phyloP scores from a whole-genome alignment of 2,329 filamentous ascomycete species.

The Allantophomopsis lycopodina region DNA sequence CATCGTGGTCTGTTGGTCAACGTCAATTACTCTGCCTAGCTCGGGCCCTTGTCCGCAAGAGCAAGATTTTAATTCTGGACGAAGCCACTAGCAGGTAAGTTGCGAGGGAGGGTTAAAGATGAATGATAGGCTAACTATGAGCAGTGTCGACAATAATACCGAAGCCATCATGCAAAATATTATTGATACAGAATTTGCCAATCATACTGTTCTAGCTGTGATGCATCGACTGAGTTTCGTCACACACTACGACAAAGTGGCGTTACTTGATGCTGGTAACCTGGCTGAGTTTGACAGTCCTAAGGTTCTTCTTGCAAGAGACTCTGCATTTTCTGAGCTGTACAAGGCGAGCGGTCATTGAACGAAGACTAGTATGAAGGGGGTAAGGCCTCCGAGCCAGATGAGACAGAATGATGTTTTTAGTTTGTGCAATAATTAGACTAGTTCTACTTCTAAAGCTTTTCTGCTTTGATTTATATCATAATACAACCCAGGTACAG shows the following conservation, averaged over 20 bases:
- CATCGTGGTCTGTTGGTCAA: constrained; percentile 27
- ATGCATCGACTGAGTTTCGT: constrained; percentile 25
- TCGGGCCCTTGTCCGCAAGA: constrained; percentile 24
- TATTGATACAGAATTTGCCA: constrained; percentile 34
- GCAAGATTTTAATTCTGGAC: constrained; percentile 25
- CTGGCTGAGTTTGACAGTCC: constrained; percentile 79
- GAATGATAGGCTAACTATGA: too few relatives aligned
- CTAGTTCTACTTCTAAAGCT: too few relatives aligned
- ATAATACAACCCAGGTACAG: too few relatives aligned
- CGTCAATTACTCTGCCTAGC: constrained; percentile 32
- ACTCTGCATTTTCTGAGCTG: constrained; percentile 40
- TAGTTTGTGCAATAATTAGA: too few relatives aligned
- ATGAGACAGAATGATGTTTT: too few relatives aligned
- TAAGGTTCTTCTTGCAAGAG: constrained; percentile 48
- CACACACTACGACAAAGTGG: constrained; percentile 32
- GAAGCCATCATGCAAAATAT: constrained; percentile 39
- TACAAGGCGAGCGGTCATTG: too few relatives aligned
- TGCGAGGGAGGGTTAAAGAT: not conserved
- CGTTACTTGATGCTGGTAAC: constrained; percentile 32
- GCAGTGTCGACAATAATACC: constrained; percentile 41
- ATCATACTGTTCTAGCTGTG: constrained; percentile 33
- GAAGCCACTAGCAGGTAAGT: constrained; percentile 22
- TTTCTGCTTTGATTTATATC: too few relatives aligned
- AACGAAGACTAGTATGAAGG: too few relatives aligned
- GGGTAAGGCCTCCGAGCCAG: too few relatives aligned